These are phyloP conservation scores for sorghum (Sorghum bicolor) DNA, from an alignment of 176 grass and related monocot genomes.

Conservation along the genomic window DNA sequence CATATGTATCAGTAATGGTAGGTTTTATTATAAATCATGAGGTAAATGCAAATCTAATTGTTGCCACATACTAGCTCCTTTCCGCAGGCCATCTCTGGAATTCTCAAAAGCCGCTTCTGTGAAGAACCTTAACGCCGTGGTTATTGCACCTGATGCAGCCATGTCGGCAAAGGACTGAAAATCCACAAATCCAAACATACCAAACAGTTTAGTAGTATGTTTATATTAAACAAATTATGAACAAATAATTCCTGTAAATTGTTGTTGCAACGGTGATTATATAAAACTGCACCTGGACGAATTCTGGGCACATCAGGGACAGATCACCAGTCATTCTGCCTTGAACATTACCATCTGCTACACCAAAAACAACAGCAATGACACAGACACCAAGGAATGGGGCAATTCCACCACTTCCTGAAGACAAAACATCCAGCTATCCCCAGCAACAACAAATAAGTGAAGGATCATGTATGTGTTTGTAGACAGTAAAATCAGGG, in stretches of 20 bases:
- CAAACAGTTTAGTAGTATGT: not conserved
- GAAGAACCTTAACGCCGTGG: slow-evolving; percentile 51
- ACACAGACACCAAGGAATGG: slow-evolving; percentile 49
- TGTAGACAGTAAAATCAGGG: not conserved
- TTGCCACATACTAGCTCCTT: slow-evolving; percentile 57
- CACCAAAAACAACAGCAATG: slow-evolving; percentile 47
- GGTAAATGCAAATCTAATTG: not conserved
- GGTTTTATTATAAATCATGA: not conserved
- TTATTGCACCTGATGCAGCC: slow-evolving; percentile 64
- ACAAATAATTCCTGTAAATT: not conserved
- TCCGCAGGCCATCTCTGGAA: slow-evolving; percentile 63
- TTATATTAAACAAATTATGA: not conserved
- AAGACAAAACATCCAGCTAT: slow-evolving; percentile 62
- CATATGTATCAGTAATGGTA: not conserved
- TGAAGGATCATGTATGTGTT: not conserved
- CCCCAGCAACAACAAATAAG: not conserved
- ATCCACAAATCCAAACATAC: not conserved
- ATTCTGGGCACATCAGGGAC: slow-evolving; percentile 60
- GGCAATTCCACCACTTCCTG: slow-evolving; percentile 53
- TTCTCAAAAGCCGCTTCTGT: slow-evolving; percentile 71
- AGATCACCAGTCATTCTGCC: slow-evolving; percentile 70
- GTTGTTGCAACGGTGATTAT: not conserved
- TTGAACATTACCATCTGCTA: slow-evolving; percentile 61
- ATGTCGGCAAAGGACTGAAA: slow-evolving; percentile 53
- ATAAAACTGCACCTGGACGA: slow-evolving; percentile 45